Percentiles rank a stretch among this genome's conserved stretches.
Conservation (phyloP, 495 filamentous ascomycete genomes). For the Pseudoneurospora amorphoporcata region DNA sequence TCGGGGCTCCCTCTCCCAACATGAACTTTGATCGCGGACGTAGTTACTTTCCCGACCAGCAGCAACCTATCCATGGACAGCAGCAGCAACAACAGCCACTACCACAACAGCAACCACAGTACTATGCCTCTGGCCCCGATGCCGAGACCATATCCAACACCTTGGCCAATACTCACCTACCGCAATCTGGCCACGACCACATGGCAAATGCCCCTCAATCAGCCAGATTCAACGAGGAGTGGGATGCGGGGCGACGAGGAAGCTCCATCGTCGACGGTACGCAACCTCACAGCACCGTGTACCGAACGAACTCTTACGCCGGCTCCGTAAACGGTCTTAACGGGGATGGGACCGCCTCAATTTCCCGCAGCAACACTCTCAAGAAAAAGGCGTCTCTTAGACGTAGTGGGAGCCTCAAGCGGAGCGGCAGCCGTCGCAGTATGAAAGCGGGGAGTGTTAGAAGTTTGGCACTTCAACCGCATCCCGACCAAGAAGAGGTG, state of each 20-base stretch:
- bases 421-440: slow-evolving; percentile 65
- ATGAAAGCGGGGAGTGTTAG: slow-evolving; percentile 74
- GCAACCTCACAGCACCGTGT: slow-evolving; percentile 29
- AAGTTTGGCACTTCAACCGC: slow-evolving; percentile 55
- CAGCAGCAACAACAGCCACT: slow-evolving; percentile 1
- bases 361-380: slow-evolving; percentile 67
- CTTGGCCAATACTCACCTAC: slow-evolving; percentile 27
- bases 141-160: slow-evolving; percentile 34
- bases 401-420: slow-evolving; percentile 61
- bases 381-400: slow-evolving; percentile 77
- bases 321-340: slow-evolving; percentile 28
- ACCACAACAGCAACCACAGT: slow-evolving; percentile 1
- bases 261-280: slow-evolving; percentile 46
- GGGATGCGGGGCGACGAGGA: slow-evolving; percentile 58
- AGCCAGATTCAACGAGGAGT: slow-evolving; percentile 58
- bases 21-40: slow-evolving; percentile 8
- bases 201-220: slow-evolving; percentile 13
- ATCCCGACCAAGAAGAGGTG: slow-evolving; percentile 53
- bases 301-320: slow-evolving; percentile 34
- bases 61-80: slow-evolving; percentile 5
- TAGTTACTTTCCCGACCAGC: slow-evolving; percentile 16
- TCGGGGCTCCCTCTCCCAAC: slow-evolving; percentile 5
- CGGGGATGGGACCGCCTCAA: slow-evolving; percentile 24
- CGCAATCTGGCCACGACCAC: slow-evolving; percentile 21
- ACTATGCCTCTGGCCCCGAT: slow-evolving; percentile 17